Evolutionary conservation across 257 asterid genomes (phyloP), one percentile per base, ranked within the genome.

Genomic region (Striga asiatica): DNA sequence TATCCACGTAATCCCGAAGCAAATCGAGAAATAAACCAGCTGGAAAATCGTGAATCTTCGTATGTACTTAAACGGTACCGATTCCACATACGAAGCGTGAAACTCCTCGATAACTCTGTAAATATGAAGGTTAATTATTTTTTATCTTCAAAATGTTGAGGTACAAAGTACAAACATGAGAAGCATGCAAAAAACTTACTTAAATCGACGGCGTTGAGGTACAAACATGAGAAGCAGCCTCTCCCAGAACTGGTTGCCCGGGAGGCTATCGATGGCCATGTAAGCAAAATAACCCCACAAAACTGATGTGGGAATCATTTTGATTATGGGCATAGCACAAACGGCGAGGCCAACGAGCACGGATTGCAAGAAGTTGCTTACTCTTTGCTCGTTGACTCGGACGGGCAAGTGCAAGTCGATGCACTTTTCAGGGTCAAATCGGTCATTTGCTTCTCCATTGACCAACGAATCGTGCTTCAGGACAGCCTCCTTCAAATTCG

Each of bases 261-360:
- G 94, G 31, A 89, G 89, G 66, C 95, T 81, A 45, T 89, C 97
- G 6, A 81, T 78, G 35, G 95, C 94, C 97, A 88, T 88, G 75
- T 88, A 88, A 17, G 97, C 97, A 22, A 88, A 88, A 69, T 84
- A 88, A 11, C 97, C 97, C 97, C 97, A 88, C 23, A 84, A 76
- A 42, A 84, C 94, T 0, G 95, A 88, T 13, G 94, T 84, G 1
- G 97, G 97, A 28, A 84, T 84, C 89, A 52, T 73, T 72, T 67
- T 82, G 57, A 88, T 82, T 64, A 88, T 71, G 8, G 94, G 95
- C 78, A 82, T 73, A 12, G 81, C 91, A 25, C 83, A 78, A 3
- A 80, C 75, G 28, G 82, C 71, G 4, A 81, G 28, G 8, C 87
- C 97, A 53, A 84, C 91, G 1, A 84, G 78, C 46, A 78, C 20